These are phyloP conservation scores for Hirsutella thompsonii DNA, from an alignment of 2,329 filamentous ascomycete genomes.

Conservation along the genomic window DNA sequence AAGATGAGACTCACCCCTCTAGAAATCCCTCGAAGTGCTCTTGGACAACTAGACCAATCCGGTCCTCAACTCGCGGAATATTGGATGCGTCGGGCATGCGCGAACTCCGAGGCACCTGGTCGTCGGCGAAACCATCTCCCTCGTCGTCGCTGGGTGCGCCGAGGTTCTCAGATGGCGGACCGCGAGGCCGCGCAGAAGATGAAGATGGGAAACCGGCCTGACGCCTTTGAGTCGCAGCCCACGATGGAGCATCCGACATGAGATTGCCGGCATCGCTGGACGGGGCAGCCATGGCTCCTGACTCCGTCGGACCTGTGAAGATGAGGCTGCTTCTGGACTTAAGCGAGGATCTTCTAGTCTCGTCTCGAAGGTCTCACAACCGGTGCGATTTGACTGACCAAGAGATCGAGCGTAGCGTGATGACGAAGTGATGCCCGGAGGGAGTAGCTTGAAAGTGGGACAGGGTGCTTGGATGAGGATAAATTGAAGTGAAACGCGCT, in stretches of 20 bases:
- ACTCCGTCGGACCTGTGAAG: not conserved
- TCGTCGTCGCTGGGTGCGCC: conserved; percentile 50
- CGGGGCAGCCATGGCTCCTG: conserved; percentile 30
- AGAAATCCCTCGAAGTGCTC: conserved; percentile 70
- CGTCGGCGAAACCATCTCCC: conserved; percentile 49
- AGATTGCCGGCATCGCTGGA: conserved; percentile 42
- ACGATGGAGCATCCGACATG: conserved; percentile 42
- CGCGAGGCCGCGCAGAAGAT: conserved; percentile 39
- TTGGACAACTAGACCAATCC: conserved; percentile 61
- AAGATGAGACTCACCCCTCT: conserved; percentile 41
- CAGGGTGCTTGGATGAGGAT: not conserved
- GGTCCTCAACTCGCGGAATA: conserved; percentile 63
- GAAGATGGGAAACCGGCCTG: conserved; percentile 33
- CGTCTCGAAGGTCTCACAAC: not conserved
- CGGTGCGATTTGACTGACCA: not conserved
- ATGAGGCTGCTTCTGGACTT: not conserved
- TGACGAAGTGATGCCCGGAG: not conserved
- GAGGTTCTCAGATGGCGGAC: conserved; percentile 49
- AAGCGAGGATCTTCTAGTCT: not conserved
- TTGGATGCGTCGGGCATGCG: conserved; percentile 33
- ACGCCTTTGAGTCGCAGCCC: conserved; percentile 27
- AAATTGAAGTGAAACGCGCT: conserved; percentile 8
- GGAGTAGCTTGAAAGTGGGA: not conserved
- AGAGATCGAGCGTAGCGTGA: not conserved
- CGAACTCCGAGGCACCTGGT: conserved; percentile 43